phyloP scores from a whole-genome alignment of 805 yeast genomes.

The Millerago galiae region DNA sequence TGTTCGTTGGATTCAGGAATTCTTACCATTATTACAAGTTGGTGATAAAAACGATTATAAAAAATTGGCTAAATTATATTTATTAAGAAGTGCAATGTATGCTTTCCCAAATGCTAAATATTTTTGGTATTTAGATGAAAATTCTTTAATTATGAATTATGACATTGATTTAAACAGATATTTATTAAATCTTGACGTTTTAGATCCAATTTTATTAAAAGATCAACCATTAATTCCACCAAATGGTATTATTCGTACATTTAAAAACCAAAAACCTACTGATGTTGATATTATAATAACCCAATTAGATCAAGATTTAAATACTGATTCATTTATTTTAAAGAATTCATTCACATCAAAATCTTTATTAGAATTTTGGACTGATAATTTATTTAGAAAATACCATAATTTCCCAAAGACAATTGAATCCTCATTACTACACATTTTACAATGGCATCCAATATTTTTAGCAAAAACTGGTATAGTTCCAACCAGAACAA shows the following conservation, averaged over 20 bases:
- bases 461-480: constrained; percentile 65
- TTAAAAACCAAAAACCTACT: constrained; percentile 48
- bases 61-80: constrained; percentile 57
- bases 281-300: constrained; percentile 58
- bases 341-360: constrained; percentile 59
- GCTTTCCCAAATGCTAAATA: constrained; percentile 90
- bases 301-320: constrained; percentile 59
- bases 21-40: constrained; percentile 48
- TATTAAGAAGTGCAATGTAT: constrained; percentile 82
- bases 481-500: constrained; percentile 56
- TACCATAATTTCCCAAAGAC: constrained; percentile 52
- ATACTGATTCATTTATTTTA: constrained; percentile 66
- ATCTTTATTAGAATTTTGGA: constrained; percentile 74
- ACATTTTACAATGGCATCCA: constrained; percentile 94
- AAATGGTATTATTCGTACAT: constrained; percentile 61
- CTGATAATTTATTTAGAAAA: constrained; percentile 61
- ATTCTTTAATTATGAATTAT: constrained; percentile 69
- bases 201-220: constrained; percentile 57
- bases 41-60: constrained; percentile 34
- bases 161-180: constrained; percentile 54
- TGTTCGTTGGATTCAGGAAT: constrained; percentile 81
- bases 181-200: constrained; percentile 50
- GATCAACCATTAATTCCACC: constrained; percentile 73
- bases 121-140: constrained; percentile 82
- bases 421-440: constrained; percentile 71